Base-by-base conservation (phyloP, 1,284 basidiomycete genomes). In the Mycocalia duriaeana region DNA sequence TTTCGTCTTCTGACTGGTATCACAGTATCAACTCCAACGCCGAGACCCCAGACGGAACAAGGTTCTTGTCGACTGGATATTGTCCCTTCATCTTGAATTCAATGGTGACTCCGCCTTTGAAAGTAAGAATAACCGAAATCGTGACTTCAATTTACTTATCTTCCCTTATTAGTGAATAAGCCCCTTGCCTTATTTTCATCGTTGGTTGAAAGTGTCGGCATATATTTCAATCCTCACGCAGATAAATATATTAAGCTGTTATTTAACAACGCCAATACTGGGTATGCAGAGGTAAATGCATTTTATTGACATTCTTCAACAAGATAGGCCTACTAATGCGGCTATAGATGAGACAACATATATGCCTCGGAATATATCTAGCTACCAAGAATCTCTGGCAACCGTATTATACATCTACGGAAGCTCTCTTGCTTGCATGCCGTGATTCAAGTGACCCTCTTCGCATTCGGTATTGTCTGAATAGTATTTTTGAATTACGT, bases 11-110 rank as follows among this genome's bases (percentile, higher is more conserved):
- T 18, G 23, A 23, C 25, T 18, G 39, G 24, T 42, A 43, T 58
- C 60, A 47, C 68, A 91, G 79, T 71, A 81, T 53, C 76, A 85
- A 62, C 66, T 93, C 22, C 71, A 73, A 53, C 77, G 85, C 47
- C 80, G 91, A 25, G 95, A 99, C 68, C 94, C 93, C 31, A 85
- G 94, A 24, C 81, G 95, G 18, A 85, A 84, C 57, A 72, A 82
- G 50, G 78, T 82, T 3, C 68, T 99, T 23, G 73, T 96, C 26
- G 76, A 89, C 54, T 96, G 90, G 79, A 80, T 94, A 48, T 62
- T 89, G 25, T 73, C 77, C n/a, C 71, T 90, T 6, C 81, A 82
- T 3, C 71, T 91, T 2, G 91, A 94, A 52, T 91, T 94, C 59
- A 81, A 85, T 46, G 79, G 85, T 53, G 81, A 88, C 59, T 90